A percentile compares a stretch with the other conserved stretches of the same genome.
Evolutionary conservation across 225 moss, liverwort and hornwort genomes (phyloP).

Genomic region (Takakia lepidozioides): DNA sequence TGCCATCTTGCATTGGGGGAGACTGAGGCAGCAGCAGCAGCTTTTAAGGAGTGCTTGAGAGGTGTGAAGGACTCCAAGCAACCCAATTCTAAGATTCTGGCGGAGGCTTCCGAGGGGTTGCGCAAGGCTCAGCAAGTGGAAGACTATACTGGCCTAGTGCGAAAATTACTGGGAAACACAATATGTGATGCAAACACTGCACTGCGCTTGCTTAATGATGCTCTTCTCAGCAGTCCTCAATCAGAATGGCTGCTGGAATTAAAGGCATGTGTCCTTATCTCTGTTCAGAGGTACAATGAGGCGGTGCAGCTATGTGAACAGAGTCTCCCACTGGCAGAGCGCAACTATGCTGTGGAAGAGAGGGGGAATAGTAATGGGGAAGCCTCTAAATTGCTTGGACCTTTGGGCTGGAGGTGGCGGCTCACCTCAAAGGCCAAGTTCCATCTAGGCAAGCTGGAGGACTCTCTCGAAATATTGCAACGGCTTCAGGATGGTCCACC

Average conservation of each 20-base stretch:
- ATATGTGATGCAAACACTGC: slow-evolving; percentile 46
- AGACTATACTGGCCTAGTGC: slow-evolving; percentile 40
- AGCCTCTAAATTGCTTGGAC: slow-evolving; percentile 7
- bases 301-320: slow-evolving; percentile 68
- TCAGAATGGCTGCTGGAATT: slow-evolving; percentile 63
- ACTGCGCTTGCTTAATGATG: slow-evolving; percentile 70
- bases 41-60: slow-evolving; percentile 67
- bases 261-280: slow-evolving; percentile 51
- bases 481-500: slow-evolving; percentile 33
- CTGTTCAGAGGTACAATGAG: slow-evolving; percentile 68
- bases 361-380: too few relatives aligned
- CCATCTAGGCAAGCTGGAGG: slow-evolving; percentile 91
- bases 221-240: slow-evolving; percentile 66
- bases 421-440: slow-evolving; percentile 69
- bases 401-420: slow-evolving; percentile 59
- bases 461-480: slow-evolving; percentile 57
- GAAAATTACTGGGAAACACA: slow-evolving; percentile 43
- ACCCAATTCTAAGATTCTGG: slow-evolving; percentile 54
- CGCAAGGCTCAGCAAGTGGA: slow-evolving; percentile 71
- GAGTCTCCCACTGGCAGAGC: slow-evolving; percentile 58
- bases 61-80: slow-evolving; percentile 55
- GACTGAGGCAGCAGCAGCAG: slow-evolving; percentile 58
- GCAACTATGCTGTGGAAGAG: slow-evolving; percentile 36
- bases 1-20: slow-evolving; percentile 96
- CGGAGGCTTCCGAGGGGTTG: slow-evolving; percentile 69